Evolutionary conservation across 768 basidiomycete species (phyloP), one percentile per base, ranked within the genome.

Genomic region (Exidia glandulosa): DNA sequence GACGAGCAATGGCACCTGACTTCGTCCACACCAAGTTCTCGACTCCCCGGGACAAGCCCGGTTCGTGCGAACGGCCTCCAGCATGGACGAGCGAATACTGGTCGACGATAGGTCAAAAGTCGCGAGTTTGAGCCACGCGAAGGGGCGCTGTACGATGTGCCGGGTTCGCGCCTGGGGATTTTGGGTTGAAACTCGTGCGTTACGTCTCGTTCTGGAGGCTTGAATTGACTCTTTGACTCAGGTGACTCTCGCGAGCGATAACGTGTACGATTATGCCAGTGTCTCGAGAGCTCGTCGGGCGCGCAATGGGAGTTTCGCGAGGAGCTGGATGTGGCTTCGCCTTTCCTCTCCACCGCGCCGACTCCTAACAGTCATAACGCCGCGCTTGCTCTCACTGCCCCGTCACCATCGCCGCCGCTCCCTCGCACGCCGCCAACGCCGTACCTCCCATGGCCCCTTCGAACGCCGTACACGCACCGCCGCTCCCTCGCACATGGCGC

Each of bases 161-260:
- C 34, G 92, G 93, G 67, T 99, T 97, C 65, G 83, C 87, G 14
- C 92, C 94, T 0, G 83, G 86, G 61, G 82, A 87, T 63, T 90
- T 91, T 71, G 94, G 94, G 1, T 74, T 98, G 64, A 91, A 94
- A 68, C 71, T 98, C 65, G 94, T 92, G 63, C 59, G 86, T 72
- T 7, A 29, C 16, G 27, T 9, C 31, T 29, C 41, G 52, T 29
- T 30, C 37, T 31, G 3, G 37, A 23, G 16, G 19, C 31, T 25
- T n/a, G 27, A 48, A n/a, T 36, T 25, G 19, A n/a, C 32, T 31
- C 14, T 2, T 47, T 58, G 47, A 32, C 2, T 27, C 63, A 95
- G 91, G 95, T 94, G 1, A 82, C 89, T 0, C 86, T 98, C 37
- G 81, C 95, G 1, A 85, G 91, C 0, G 95, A 98, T 74, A 91